Evolutionary conservation across 495 filamentous ascomycete species (phyloP), one percentile per base, ranked within the genome.

Genomic region (Penicillium argentinense): DNA sequence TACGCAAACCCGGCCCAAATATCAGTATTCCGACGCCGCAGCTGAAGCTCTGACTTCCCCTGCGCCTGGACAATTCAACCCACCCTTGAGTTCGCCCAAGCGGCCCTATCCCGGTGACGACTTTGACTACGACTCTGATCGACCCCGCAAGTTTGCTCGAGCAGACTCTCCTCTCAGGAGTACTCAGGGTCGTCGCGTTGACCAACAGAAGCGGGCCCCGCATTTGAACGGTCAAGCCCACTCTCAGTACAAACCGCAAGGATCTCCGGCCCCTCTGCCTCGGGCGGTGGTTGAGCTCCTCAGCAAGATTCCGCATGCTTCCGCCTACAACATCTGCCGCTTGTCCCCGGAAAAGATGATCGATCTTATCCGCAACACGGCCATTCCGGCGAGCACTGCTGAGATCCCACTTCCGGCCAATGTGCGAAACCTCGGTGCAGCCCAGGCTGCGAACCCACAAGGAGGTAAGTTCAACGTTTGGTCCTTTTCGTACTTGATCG

Each of bases 91-190:
- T 44, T 91, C 88, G 5, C 90, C 90, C 0, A 95, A 95, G 59
- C 76, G 89, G 9, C 77, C 87, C 0, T 76, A 85, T 25, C 80
- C 78, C 7, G 47, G 66, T 6, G 89, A 93, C 36, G 88, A 90
- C 19, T 79, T 78, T 18, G 89, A 92, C 26, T 75, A 70, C 48
- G 89, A 92, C 32, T 59, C 64, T 5, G 67, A 63, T 36, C 85
- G 83, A 11, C 89, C 91, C 3, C 84, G 91, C 33, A 97, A 97
- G 61, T 69, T 92, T 40, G 72, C 76, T 38, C 84, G 93, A 16
- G 88, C 83, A 17, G 91, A 87, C 37, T 96, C 89, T 12, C 92
- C 95, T 0, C 74, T 97, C 19, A 96, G 93, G 63, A 87, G 86
- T 9, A 84, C 84, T 1, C 89, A 91, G 14, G 86, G 87, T 27